These are phyloP conservation scores for Dactylellina drechsleri DNA, from an alignment of 2,329 filamentous ascomycete genomes.

Conservation along the genomic window DNA sequence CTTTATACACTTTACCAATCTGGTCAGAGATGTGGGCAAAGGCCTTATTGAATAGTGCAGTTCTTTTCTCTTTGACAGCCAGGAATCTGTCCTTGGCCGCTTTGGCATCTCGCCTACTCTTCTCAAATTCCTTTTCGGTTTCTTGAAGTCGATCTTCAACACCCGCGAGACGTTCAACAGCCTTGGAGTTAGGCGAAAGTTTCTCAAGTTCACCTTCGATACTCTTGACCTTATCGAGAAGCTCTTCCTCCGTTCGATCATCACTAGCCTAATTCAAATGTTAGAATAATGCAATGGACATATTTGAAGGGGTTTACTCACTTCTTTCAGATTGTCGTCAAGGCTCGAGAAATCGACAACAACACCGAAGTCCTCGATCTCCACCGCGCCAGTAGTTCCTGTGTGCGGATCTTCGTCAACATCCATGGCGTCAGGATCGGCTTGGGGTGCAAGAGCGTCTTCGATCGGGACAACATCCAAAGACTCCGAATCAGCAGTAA, in stretches of 20 bases:
- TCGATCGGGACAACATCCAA: constrained; percentile 88
- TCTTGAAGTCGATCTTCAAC: constrained; percentile 83
- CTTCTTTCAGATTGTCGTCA: constrained; percentile 82
- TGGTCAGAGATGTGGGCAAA: constrained; percentile 95
- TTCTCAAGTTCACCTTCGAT: constrained; percentile 86
- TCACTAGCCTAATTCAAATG: constrained; percentile 47
- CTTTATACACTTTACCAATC: constrained; percentile 92
- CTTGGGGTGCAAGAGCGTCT: constrained; percentile 75
- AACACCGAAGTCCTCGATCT: constrained; percentile 89
- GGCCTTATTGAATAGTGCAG: constrained; percentile 92
- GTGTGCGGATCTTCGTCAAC: constrained; percentile 74
- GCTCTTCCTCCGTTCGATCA: constrained; percentile 70
- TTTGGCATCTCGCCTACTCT: constrained; percentile 78
- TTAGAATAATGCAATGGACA: constrained; percentile 18
- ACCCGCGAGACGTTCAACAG: constrained; percentile 86
- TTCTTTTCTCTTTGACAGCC: constrained; percentile 78
- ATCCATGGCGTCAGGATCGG: constrained; percentile 90
- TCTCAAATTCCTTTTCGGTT: constrained; percentile 89
- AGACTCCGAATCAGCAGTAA: constrained; percentile 74
- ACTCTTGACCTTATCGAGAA: constrained; percentile 79
- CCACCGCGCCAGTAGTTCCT: constrained; percentile 67
- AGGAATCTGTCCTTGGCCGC: constrained; percentile 85
- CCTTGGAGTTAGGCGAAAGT: constrained; percentile 95
- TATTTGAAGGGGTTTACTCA: constrained; percentile 63
- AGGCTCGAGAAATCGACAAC: constrained; percentile 84